phyloP scores from a whole-genome alignment of 2,329 filamentous ascomycete species.

The Stagonosporopsis cucurbitacearum region DNA sequence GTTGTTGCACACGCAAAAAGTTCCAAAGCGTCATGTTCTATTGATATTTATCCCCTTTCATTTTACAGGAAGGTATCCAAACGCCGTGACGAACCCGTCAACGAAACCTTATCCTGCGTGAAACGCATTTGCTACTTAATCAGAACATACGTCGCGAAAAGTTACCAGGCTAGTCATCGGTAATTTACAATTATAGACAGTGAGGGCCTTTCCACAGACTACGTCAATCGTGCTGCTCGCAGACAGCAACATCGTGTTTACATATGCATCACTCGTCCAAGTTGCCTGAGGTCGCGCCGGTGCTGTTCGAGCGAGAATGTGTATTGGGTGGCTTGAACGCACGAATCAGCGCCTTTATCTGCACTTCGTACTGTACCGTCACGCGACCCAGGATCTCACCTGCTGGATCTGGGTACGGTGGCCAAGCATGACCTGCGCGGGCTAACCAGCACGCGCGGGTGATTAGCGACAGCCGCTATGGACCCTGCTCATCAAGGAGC shows the following conservation, averaged over 20 bases:
- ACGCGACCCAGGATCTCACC: conserved; percentile 9
- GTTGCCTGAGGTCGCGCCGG: background rate
- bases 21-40: background rate
- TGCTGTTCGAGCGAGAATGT: background rate
- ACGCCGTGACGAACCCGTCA: background rate
- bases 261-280: background rate
- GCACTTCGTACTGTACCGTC: background rate
- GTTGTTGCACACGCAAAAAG: background rate
- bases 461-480: conserved; percentile 8
- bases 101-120: conserved; percentile 5
- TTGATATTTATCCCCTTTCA: conserved; percentile 3
- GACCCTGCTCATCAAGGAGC: conserved; percentile 10
- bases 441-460: background rate
- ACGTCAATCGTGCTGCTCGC: background rate
- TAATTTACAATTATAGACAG: background rate
- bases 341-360: conserved; percentile 10
- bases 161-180: background rate
- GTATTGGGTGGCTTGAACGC: conserved; percentile 5
- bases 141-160: background rate
- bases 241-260: background rate
- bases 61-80: background rate
- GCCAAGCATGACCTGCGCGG: background rate
- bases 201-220: background rate
- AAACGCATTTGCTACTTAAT: background rate
- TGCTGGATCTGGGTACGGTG: background rate